These are phyloP conservation scores for Parastagonospora nodorum DNA, from an alignment of 2,329 filamentous ascomycete genomes.

Conservation along the genomic window DNA sequence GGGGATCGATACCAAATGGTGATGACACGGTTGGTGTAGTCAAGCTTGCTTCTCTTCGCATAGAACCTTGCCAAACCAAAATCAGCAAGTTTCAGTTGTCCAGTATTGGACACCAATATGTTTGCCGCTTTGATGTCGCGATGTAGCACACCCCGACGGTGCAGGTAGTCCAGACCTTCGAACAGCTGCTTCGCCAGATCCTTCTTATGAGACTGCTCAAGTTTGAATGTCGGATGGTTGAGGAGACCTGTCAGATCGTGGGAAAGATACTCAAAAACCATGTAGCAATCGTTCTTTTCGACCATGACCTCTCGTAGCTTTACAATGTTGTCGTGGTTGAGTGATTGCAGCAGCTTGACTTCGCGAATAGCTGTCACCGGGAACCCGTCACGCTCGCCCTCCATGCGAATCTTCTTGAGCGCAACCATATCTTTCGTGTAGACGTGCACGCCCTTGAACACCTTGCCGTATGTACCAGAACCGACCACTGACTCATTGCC, in stretches of 20 bases:
- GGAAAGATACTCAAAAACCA: constrained; percentile 98
- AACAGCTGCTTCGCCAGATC: constrained; percentile 92
- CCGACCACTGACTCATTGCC: constrained; percentile 98
- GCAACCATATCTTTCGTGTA: constrained; percentile 84
- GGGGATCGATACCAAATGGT: constrained; percentile 99
- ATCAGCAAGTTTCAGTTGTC: constrained; percentile 89
- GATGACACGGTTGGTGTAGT: constrained; percentile 98
- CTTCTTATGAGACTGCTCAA: constrained; percentile 87
- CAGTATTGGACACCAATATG: constrained; percentile 88
- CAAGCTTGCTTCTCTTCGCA: constrained; percentile 85
- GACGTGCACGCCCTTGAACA: constrained; percentile 93
- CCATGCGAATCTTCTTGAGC: constrained; percentile 90
- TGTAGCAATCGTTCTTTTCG: constrained; percentile 97
- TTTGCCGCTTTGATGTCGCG: constrained; percentile 99
- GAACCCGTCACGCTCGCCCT: constrained; percentile 88
- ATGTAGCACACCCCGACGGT: constrained; percentile 90
- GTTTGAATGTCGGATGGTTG: constrained; percentile 89
- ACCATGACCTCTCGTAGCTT: constrained; percentile 93
- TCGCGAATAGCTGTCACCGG: constrained; percentile 89
- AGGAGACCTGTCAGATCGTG: constrained; percentile 94
- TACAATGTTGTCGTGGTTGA: constrained; percentile 82
- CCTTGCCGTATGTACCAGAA: constrained; percentile 93
- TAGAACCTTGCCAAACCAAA: constrained; percentile 97
- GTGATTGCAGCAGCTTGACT: constrained; percentile 87
- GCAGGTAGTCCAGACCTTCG: constrained; percentile 90